Percentiles rank a stretch among this genome's conserved stretches.
Evolutionary conservation across 2,329 filamentous ascomycete genomes (phyloP).

Genomic region (Cadophora malorum): DNA sequence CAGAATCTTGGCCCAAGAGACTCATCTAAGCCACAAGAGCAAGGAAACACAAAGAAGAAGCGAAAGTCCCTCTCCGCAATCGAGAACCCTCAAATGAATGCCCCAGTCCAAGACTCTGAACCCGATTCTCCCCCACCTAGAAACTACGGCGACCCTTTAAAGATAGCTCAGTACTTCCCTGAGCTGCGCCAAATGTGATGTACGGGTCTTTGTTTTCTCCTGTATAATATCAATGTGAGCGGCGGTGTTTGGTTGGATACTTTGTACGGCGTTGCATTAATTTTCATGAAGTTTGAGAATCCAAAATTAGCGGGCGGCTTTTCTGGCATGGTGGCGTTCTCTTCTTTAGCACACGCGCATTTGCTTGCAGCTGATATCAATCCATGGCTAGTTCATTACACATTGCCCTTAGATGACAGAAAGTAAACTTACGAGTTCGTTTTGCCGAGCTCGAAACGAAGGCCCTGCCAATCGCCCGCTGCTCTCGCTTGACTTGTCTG

Average conservation of each 20-base stretch:
- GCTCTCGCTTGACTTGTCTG: no score
- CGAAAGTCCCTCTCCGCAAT: conserved; percentile 25
- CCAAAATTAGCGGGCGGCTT: conserved; percentile 5
- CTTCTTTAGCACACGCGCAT: conserved; percentile 6
- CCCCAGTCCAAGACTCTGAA: conserved; percentile 19
- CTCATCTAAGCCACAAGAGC: conserved; percentile 33
- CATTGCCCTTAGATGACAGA: background rate
- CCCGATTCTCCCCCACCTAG: conserved; percentile 22
- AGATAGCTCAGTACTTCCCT: conserved; percentile 43
- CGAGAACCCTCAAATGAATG: conserved; percentile 1
- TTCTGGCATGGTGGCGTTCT: background rate
- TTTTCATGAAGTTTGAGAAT: conserved; percentile 3
- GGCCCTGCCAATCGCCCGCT: no score
- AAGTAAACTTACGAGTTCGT: background rate
- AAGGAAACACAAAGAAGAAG: conserved; percentile 44
- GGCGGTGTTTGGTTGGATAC: background rate
- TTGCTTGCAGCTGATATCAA: background rate
- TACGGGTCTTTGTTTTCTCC: background rate
- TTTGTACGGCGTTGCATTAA: conserved; percentile 3
- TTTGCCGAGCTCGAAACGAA: background rate
- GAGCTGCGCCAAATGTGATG: conserved; percentile 33
- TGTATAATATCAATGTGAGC: background rate
- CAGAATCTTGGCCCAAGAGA: conserved; percentile 24
- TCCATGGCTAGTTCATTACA: background rate
- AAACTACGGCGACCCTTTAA: conserved; percentile 37